Base-by-base conservation (phyloP, 495 filamentous ascomycete genomes). In the Aspergillus ellipticus region DNA sequence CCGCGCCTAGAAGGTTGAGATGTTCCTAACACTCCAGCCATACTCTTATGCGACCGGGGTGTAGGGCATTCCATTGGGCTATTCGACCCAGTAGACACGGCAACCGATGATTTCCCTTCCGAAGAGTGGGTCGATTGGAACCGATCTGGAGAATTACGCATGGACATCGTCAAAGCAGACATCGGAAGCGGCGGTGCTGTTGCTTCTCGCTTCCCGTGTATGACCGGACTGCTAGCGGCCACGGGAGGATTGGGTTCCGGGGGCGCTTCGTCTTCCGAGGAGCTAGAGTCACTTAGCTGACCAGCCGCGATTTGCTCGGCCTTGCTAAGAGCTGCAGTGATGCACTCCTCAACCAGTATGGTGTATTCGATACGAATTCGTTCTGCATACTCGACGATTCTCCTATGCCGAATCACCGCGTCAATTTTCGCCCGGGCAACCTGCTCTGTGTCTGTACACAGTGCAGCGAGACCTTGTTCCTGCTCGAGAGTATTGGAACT, bases 381-480 rank as follows among this genome's bases (percentile, higher is more conserved):
- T 71, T 98, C 94, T 4, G 90, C 86, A 67, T 97, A 98, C 69
- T 98, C 95, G 42, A 97, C 85, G 53, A 97, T 96, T 60, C 88
- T 84, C 41, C 93, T 85, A 71, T 97, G 89, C 31, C 94, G 90
- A 57, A 92, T 79, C 11, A 96, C 87, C 20, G 95, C 88, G 62
- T 97, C 95, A 4, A 97, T 89, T 69, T 97, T 98, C 16, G 89
- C 81, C 62, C 82, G 87, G 16, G 92, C 85, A 19, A 91, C 79
- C 51, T 78, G 83, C 61, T 94, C 89, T 1, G 92, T 97, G 63
- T 98, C 95, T 11, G 86, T 82, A 62, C 89, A 94, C 42, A 98
- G 76, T 41, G 88, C 71, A n/a, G 90, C 86, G 17, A 98, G 79
- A 1, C 95, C 94, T 63, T 92, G 90, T 63, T 96, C 95, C 65